Base-by-base conservation (phyloP, 1,139 yeast species). In the Saccharomyces hybrid region DNA sequence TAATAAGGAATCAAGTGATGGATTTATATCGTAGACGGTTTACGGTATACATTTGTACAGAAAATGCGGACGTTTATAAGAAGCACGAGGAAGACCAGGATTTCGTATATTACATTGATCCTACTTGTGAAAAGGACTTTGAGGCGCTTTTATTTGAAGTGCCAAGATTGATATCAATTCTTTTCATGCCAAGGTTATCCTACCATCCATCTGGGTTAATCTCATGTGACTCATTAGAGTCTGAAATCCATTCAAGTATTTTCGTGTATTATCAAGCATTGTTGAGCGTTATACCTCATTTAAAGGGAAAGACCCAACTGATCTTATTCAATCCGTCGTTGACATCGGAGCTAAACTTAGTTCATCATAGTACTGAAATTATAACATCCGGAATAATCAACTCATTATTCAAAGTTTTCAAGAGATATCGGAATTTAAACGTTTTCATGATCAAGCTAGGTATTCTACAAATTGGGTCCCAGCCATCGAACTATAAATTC, bases 1-100 rank as follows among this genome's bases (percentile, higher is more conserved):
- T 70, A 5, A 61, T 69, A 5, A 62, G 72, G 50, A 61, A 65
- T 8, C 70, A 68, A 52, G 71, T 68, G 3, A 63, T 66, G 62
- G 73, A 70, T 55, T 57, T 70, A 28, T 67, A 68, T 54, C 61
- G 68, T 50, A 65, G 72, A 53, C 60, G 70, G 25, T 68, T 63
- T 49, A 62, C 62, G 11, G 63, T 70, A 4, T 68, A 67, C 50
- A 62, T 69, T 9, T 68, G 72, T 52, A 63, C 70, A 6, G 61
- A 62, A 42, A 62, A 60, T 48, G 64, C 63, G 5, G 55, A 56
- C 28, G 55, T 50, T 20, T 59, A 59, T 47, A 62, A 61, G 26
- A 60, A 58, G 25, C 59, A 60, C 23, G 65, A 64, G 41, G 66
- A 65, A 32, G 70, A 67, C 20, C 67, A 67, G 28, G 70, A 67